Conservation (phyloP, 169 alveolate species). For the Eimeria praecox region DNA sequence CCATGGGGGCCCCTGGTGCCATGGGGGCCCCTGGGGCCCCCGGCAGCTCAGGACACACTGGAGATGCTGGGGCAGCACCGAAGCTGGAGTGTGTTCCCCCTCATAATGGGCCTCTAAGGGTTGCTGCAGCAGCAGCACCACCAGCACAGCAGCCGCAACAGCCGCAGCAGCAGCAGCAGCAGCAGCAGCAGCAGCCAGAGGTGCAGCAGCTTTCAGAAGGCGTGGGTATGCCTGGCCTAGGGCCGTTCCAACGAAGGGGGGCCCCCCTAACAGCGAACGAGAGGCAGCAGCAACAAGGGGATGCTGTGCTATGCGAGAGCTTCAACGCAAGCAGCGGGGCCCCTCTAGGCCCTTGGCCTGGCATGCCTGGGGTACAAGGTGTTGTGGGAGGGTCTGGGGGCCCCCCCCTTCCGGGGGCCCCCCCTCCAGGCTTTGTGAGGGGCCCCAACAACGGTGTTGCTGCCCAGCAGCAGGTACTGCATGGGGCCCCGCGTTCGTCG, state of each 20-base stretch:
- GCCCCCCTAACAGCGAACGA: background rate
- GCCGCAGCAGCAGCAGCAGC: slow-evolving; percentile 29
- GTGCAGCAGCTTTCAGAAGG: background rate
- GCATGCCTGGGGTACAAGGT: background rate
- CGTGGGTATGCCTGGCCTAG: background rate
- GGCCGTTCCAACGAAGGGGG: slow-evolving; percentile 38
- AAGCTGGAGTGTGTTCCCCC: slow-evolving; percentile 5
- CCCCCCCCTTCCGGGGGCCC: slow-evolving; percentile 11
- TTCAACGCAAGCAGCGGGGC: background rate
- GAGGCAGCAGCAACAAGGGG: slow-evolving; percentile 54
- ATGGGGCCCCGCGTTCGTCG: slow-evolving; percentile 2
- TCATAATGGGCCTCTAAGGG: background rate
- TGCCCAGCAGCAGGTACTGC: background rate
- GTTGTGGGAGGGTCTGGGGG: slow-evolving; percentile 15
- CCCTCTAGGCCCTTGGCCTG: background rate
- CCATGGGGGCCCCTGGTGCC: background rate
- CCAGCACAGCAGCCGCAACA: slow-evolving; percentile 8
- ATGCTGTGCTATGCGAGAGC: background rate
- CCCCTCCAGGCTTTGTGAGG: background rate
- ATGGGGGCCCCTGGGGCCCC: background rate
- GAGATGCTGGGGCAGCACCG: background rate
- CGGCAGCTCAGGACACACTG: background rate
- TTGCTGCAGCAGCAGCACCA: slow-evolving; percentile 35
- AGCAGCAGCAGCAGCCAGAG: slow-evolving; percentile 23
- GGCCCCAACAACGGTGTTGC: slow-evolving; percentile 4